Conservation (phyloP, 1,139 yeast genomes). For the Protomyces lactucae-debilis region DNA sequence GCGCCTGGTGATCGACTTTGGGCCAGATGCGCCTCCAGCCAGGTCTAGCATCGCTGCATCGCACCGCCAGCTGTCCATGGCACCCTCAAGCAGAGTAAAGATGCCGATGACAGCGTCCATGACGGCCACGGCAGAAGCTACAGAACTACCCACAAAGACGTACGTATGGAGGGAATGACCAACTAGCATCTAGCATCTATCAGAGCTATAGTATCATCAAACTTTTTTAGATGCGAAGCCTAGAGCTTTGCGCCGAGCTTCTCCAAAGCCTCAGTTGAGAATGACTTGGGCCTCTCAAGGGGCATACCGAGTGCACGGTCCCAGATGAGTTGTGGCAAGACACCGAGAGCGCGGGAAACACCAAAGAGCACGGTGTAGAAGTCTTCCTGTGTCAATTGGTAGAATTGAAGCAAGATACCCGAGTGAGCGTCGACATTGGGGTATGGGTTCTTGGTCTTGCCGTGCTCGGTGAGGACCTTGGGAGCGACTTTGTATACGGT, state of each 20-base stretch:
- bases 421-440: conserved; percentile 98
- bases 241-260: conserved; percentile 43
- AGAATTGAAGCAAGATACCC: conserved; percentile 94
- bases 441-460: conserved; percentile 98
- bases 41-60: too few species aligned
- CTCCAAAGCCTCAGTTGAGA: conserved; percentile 47
- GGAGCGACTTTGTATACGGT: conserved; percentile 94
- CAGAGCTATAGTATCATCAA: not conserved
- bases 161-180: too few species aligned
- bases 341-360: conserved; percentile 94
- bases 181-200: too few species aligned
- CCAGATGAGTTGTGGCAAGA: conserved; percentile 51
- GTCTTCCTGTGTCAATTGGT: conserved; percentile 90
- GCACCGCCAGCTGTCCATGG: too few species aligned
- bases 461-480: conserved; percentile 88
- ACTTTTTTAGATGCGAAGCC: not conserved
- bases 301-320: conserved; percentile 58
- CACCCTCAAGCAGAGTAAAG: too few species aligned
- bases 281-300: conserved; percentile 58
- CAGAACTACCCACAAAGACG: too few species aligned
- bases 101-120: too few species aligned
- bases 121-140: too few species aligned
- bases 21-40: too few species aligned
- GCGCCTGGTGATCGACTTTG: too few species aligned
- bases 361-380: conserved; percentile 98